These are phyloP conservation scores for Ganoderma leucocontextum DNA, from an alignment of 1,284 basidiomycete species.

Conservation along the genomic window DNA sequence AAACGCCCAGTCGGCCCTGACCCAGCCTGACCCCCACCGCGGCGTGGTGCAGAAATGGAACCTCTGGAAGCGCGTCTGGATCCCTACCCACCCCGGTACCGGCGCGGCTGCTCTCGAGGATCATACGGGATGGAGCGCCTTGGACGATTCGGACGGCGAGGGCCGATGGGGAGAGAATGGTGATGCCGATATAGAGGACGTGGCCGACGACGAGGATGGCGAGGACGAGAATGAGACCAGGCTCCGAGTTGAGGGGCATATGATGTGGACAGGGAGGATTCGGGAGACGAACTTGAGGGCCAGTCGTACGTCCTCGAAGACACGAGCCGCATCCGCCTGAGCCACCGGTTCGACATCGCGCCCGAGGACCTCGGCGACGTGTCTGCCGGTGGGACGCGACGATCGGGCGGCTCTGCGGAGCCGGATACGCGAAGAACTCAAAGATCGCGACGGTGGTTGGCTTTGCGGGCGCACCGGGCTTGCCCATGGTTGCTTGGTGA, in stretches of 20 bases:
- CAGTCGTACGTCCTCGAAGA: neutral
- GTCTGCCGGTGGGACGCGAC: conserved; percentile 50
- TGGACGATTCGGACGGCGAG: too few species aligned
- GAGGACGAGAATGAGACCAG: too few species aligned
- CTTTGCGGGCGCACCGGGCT: conserved; percentile 44
- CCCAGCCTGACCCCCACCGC: conserved; percentile 32
- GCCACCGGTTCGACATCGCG: conserved; percentile 14
- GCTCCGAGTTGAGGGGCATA: too few species aligned
- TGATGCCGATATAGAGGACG: too few species aligned
- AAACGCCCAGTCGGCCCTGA: too few species aligned
- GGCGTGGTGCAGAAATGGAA: too few species aligned
- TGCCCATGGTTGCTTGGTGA: conserved; percentile 1
- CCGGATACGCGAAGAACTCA: conserved; percentile 41
- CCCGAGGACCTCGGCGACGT: conserved; percentile 12
- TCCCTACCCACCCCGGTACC: too few species aligned
- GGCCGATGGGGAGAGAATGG: too few species aligned
- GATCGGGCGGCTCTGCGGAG: conserved; percentile 48
- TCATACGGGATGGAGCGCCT: too few species aligned
- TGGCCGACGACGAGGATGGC: too few species aligned
- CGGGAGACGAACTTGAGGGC: neutral
- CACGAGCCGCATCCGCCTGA: neutral
- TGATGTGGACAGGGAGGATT: neutral
- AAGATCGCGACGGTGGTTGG: conserved; percentile 49
- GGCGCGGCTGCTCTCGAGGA: too few species aligned
- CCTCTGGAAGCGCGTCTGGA: too few species aligned